Percentiles rank a stretch among this genome's conserved stretches.
These are phyloP conservation scores for Lavandula angustifolia DNA, from an alignment of 257 asterid genomes.

Conservation along the genomic window DNA sequence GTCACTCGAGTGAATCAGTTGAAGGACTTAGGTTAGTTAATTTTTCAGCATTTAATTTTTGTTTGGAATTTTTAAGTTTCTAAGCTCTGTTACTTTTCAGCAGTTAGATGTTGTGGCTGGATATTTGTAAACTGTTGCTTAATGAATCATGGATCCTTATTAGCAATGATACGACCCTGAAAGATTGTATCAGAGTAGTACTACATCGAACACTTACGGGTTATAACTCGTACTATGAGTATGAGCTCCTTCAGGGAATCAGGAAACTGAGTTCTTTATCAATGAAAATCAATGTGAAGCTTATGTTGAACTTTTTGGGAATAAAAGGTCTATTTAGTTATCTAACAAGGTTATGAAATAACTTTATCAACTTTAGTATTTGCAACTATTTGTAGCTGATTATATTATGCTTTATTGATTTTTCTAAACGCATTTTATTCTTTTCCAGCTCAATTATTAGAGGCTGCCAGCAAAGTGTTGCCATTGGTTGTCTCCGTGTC, in stretches of 20 bases:
- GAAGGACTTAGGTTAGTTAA: conserved; percentile 81
- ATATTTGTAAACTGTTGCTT: too few species aligned
- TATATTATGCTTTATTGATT: neutral
- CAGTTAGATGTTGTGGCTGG: conserved; percentile 8
- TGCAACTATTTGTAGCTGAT: conserved; percentile 23
- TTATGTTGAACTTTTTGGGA: neutral
- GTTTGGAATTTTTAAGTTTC: neutral
- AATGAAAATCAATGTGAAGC: neutral
- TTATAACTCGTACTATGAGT: neutral
- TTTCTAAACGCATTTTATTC: conserved; percentile 13
- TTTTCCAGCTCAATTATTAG: conserved; percentile 73
- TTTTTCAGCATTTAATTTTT: neutral
- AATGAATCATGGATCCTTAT: too few species aligned
- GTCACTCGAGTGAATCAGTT: conserved; percentile 88
- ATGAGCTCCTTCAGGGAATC: neutral
- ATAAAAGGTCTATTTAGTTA: neutral
- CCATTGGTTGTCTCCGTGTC: conserved; percentile 88
- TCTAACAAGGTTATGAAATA: neutral
- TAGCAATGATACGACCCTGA: too few species aligned
- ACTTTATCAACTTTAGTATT: too few species aligned
- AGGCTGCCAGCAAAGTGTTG: conserved; percentile 78
- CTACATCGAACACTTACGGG: too few species aligned
- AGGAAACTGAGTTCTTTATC: too few species aligned
- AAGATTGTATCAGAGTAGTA: too few species aligned
- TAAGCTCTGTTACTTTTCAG: neutral